Percentiles rank a stretch among this genome's conserved stretches.
Evolutionary conservation across 257 asterid species (phyloP).

Genomic region (Fraxinus americana): DNA sequence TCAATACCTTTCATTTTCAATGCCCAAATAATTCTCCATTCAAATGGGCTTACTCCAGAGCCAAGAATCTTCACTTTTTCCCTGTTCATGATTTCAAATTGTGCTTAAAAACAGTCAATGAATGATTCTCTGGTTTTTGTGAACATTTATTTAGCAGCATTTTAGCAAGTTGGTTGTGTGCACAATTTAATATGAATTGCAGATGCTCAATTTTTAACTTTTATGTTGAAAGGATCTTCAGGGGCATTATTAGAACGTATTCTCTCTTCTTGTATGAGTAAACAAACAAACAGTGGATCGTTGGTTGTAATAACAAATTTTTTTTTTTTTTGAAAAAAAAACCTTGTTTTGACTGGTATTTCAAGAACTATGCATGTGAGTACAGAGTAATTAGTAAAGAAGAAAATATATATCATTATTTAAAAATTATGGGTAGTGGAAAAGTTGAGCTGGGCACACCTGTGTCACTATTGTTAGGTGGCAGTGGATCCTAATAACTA

Average conservation of each 20-base stretch:
- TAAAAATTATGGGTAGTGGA: too few species aligned
- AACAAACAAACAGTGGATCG: too few species aligned
- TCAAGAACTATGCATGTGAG: too few species aligned
- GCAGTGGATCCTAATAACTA: too few species aligned
- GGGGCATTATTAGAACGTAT: neutral
- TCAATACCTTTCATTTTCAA: slow-evolving; percentile 18
- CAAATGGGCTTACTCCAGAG: slow-evolving; percentile 15
- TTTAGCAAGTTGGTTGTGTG: neutral
- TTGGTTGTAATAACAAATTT: too few species aligned
- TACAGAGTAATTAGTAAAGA: too few species aligned
- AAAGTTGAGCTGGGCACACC: too few species aligned
- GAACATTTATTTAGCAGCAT: neutral
- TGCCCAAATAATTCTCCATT: slow-evolving; percentile 9
- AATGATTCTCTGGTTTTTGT: neutral
- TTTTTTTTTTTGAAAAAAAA: too few species aligned
- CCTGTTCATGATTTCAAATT: neutral
- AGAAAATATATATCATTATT: too few species aligned
- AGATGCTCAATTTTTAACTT: neutral
- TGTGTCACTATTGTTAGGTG: too few species aligned
- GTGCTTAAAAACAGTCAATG: neutral
- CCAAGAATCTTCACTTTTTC: slow-evolving; percentile 11
- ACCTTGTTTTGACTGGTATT: too few species aligned
- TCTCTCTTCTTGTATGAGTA: neutral
- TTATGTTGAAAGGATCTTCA: neutral
- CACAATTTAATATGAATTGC: neutral